Evolutionary conservation across 139 green algal genomes (phyloP).

Genomic region (Chlorella sorokiniana): DNA sequence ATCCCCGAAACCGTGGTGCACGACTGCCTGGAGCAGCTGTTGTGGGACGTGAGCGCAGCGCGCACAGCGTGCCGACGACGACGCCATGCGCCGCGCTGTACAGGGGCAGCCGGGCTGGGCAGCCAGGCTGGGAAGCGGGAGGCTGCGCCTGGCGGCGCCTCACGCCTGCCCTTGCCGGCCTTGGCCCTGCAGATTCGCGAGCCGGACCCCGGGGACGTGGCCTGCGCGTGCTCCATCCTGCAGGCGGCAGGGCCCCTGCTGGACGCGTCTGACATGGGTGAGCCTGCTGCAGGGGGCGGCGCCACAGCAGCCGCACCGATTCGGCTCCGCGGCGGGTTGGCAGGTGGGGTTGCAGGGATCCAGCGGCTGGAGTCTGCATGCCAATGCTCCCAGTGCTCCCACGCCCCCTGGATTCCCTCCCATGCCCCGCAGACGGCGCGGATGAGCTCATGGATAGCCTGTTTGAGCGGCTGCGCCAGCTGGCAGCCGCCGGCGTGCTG

Average conservation of each 20-base stretch:
- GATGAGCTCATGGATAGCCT: conserved; percentile 5
- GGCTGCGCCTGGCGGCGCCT: no score
- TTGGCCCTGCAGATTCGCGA: not conserved
- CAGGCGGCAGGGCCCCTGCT: not conserved
- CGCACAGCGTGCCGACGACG: no score
- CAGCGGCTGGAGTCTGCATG: no score
- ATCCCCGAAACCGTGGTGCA: conserved; percentile 10
- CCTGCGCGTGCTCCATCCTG: conserved; percentile 1
- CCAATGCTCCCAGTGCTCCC: not conserved
- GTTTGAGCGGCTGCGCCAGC: not conserved
- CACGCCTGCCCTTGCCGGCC: not conserved
- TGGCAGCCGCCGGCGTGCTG: not conserved
- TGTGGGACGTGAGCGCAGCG: conserved; percentile 28
- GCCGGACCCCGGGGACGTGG: not conserved
- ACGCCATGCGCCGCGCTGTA: no score
- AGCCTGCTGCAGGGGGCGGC: no score
- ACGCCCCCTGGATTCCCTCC: not conserved
- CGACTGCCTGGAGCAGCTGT: conserved; percentile 23
- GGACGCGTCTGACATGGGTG: conserved; percentile 7
- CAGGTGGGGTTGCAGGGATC: no score
- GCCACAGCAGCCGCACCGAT: no score
- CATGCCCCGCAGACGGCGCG: not conserved
- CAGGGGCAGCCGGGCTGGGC: no score
- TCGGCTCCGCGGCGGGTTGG: no score
- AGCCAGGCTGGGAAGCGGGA: no score